Evolutionary conservation across 1,284 basidiomycete genomes (phyloP), one percentile per base, ranked within the genome.

Genomic region (Neotropicomus parvogracilis): DNA sequence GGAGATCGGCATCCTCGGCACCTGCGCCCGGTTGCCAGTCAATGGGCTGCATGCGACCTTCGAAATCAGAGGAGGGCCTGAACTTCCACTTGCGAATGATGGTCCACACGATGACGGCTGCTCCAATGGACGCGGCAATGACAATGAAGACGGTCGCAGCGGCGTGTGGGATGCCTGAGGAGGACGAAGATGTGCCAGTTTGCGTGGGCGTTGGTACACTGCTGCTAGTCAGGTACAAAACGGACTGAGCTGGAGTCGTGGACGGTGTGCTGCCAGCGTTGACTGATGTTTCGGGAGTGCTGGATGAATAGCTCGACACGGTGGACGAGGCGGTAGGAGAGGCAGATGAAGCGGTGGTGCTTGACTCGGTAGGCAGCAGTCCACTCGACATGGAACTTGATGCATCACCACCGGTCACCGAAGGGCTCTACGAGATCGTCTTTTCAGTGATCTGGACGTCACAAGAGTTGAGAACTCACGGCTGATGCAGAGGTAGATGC

Each of bases 11-110:
- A 35, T 59, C 56, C 20, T 77, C 77, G 2, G 77, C 75, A 40
- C 74, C 74, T 17, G 75, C 75, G 26, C 78, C 77, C 17, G 86
- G 85, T 62, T 84, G 79, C 87, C 87, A 90, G 69, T 91, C 81
- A 61, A 90, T 86, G 54, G 91, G 90, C 44, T 84, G 79, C 70
- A 92, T 82, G 60, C 89, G 87, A 54, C 83, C 78, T 59, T 90
- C 87, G 63, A 93, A 93, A 61, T 81, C 77, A 64, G 80, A 78
- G 36, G 87, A 89, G 44, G 86, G 83, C 52, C 79, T 80, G 60
- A 93, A 81, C 73, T 93, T 93, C 87, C 87, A 91, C 70, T 92
- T 93, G 71, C 91, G 85, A 76, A 93, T 89, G 59, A 90, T 72
- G 31, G 90, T 93, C 88, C 88, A 94, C 54, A 85, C 75, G 55